Evolutionary conservation across 2,329 filamentous ascomycete genomes (phyloP), one percentile per base, ranked within the genome.

Genomic region (Pseudogymnoascus sp.): DNA sequence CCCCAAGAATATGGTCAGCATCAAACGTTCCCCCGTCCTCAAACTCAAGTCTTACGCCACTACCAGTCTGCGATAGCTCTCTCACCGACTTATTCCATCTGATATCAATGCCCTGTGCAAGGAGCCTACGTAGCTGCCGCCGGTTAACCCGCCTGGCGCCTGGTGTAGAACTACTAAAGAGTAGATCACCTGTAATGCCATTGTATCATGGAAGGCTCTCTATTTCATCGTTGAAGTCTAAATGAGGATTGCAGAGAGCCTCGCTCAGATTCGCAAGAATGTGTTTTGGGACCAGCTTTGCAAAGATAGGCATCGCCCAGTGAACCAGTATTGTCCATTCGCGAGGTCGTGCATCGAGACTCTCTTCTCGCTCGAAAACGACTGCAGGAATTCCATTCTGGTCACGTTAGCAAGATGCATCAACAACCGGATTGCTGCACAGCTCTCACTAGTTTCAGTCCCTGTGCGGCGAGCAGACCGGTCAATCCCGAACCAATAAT

Each of bases 261-360:
- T 66, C 58, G 7, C 69, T 63, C 5, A 77, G 62, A 16, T 67
- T 67, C 5, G 65, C 65, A 20, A 71, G 62, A 8, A 76, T 64
- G 4, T 70, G 65, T 4, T 69, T 61, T 1, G 75, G 74, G 2
- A 77, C 67, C 54, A 76, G 64, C 47, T 72, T 65, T 41, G 60
- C 64, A 57, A 77, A 69, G 5, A 68, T 66, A 1, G 73, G 70
- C 66, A 75, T 70, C 11, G 71, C 74, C 75, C 75, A 77, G 63
- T 75, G 74, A 20, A 76, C 64, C 9, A 74, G 67, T 33, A 76
- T 74, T n/a, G 71, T 73, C 74, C 74, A 76, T 67, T 76, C 74
- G 60, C 74, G 72, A 2, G 62, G 57, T 7, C 73, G 70, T 20
- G 67, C 66, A 7, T 70, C 65, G 60, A 74, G 47, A 58, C 67